phyloP scores from a whole-genome alignment of 75 land plant species.

The Larix kaempferi region DNA sequence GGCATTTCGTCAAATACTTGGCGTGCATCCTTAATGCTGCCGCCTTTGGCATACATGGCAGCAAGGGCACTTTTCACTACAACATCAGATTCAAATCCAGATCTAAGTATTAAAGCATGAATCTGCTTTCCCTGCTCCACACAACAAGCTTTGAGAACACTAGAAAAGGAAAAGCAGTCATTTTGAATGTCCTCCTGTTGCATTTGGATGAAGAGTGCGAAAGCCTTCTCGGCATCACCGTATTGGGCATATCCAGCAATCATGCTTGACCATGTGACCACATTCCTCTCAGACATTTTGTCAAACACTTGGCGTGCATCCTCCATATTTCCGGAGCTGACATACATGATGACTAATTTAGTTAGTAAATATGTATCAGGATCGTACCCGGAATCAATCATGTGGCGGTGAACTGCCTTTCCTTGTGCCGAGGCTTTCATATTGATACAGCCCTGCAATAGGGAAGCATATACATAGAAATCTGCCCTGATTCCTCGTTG shows the following conservation, averaged over 20 bases:
- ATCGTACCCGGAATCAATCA: too few species aligned
- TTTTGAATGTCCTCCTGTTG: neutral
- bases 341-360: too few species aligned
- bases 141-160: constrained; percentile 14
- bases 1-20: constrained; percentile 4
- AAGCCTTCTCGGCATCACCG: constrained; percentile 2
- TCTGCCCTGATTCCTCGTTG: too few species aligned
- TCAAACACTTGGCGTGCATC: neutral
- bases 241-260: constrained; percentile 12
- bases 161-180: constrained; percentile 1
- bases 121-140: constrained; percentile 7
- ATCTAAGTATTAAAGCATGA: neutral
- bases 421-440: too few species aligned
- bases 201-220: constrained; percentile 3
- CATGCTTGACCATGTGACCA: constrained; percentile 11
- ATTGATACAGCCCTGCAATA: too few species aligned
- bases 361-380: too few species aligned
- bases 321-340: too few species aligned
- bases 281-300: constrained; percentile 1
- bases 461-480: too few species aligned
- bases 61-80: neutral
- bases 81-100: constrained; percentile 6
- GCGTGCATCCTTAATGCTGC: constrained; percentile 12
- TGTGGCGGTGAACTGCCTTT: too few species aligned
- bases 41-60: constrained; percentile 11